phyloP scores from a whole-genome alignment of 192 early-diverging fungal species.

The Jimgerdemannia flammicorona region DNA sequence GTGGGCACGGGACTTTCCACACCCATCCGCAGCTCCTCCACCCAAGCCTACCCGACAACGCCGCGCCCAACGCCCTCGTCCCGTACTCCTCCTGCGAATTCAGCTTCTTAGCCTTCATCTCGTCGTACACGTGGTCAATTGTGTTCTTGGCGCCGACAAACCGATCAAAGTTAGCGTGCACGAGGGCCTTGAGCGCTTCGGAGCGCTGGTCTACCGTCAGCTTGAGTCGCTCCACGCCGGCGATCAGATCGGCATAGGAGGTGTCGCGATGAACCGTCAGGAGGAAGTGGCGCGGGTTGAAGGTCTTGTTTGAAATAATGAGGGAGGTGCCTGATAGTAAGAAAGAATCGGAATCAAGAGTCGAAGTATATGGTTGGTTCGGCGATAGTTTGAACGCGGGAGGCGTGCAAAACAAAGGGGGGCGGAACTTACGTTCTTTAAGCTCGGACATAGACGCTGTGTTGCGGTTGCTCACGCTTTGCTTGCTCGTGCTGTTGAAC shows the following conservation, averaged over 20 bases:
- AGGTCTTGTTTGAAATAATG: conserved; percentile 49
- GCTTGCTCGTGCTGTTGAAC: conserved; percentile 13
- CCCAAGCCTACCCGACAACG: conserved; percentile 56
- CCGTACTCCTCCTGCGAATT: conserved; percentile 81
- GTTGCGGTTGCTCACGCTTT: conserved; percentile 23
- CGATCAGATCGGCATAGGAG: conserved; percentile 77
- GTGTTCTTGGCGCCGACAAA: conserved; percentile 95
- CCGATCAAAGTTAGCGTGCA: conserved; percentile 95
- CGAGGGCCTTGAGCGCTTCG: conserved; percentile 82
- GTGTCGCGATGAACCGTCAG: conserved; percentile 80
- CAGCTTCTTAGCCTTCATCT: conserved; percentile 83
- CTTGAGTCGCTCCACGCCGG: conserved; percentile 69
- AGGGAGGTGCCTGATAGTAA: conserved; percentile 40
- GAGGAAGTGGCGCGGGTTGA: conserved; percentile 70
- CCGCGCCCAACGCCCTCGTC: conserved; percentile 61
- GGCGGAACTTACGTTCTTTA: background rate
- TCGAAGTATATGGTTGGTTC: background rate
- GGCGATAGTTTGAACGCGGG: too few species aligned
- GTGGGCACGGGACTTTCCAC: background rate
- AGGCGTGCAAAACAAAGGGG: background rate
- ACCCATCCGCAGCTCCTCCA: background rate
- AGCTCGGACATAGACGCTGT: background rate
- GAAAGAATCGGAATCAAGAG: conserved; percentile 11
- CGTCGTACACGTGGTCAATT: conserved; percentile 90
- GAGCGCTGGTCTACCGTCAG: conserved; percentile 75